A percentile compares a stretch with the other conserved stretches of the same genome.
These are phyloP conservation scores for Pythium volutum DNA, from an alignment of 352 stramenopile genomes.

Conservation along the genomic window DNA sequence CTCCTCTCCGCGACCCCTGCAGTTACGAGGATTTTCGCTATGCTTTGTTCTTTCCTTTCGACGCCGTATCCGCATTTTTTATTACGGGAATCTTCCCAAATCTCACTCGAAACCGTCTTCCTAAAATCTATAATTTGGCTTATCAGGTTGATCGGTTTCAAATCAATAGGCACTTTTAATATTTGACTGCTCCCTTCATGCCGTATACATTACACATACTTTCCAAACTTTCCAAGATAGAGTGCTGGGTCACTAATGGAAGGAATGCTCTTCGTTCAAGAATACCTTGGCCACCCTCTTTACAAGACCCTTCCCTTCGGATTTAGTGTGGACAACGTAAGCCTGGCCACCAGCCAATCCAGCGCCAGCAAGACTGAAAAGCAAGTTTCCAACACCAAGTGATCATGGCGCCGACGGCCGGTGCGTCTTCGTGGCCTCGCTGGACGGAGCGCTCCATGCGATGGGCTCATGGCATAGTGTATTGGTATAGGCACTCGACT, in stretches of 20 bases:
- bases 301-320: slow-evolving; percentile 2
- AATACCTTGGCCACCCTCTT: slow-evolving; percentile 1
- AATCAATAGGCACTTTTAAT: no score
- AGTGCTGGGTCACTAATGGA: slow-evolving; percentile 23
- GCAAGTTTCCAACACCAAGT: slow-evolving; percentile 7
- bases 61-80: slow-evolving; percentile 27
- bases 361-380: slow-evolving; percentile 26
- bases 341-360: slow-evolving; percentile 22
- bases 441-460: neutral
- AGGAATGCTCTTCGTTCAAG: slow-evolving; percentile 21
- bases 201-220: slow-evolving; percentile 6
- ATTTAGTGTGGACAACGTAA: slow-evolving; percentile 26
- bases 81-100: slow-evolving; percentile 18
- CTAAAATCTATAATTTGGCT: neutral
- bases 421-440: slow-evolving; percentile 18
- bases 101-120: slow-evolving; percentile 11
- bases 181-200: neutral
- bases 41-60: slow-evolving; percentile 25
- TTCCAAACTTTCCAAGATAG: slow-evolving; percentile 22
- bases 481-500: slow-evolving; percentile 56
- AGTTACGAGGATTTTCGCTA: slow-evolving; percentile 27
- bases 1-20: slow-evolving; percentile 12
- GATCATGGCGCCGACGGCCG: slow-evolving; percentile 51
- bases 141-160: neutral
- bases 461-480: neutral